These are phyloP conservation scores for Saccharomyces mikatae DNA, from an alignment of 805 yeast species.

Conservation along the genomic window DNA sequence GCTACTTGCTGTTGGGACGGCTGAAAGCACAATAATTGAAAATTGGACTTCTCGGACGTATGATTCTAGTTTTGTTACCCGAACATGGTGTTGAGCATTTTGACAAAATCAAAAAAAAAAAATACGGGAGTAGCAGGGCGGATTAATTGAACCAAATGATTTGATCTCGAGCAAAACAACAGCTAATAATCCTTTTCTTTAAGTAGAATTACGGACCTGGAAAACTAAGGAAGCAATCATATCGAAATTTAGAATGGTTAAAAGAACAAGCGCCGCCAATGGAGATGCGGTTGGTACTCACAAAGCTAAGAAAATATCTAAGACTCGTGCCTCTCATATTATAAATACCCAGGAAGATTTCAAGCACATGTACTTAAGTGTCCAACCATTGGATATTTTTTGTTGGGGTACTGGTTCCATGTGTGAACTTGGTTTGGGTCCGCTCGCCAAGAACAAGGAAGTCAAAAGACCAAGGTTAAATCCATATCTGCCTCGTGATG, in stretches of 20 bases:
- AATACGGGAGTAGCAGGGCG: neutral
- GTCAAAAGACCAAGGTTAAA: conserved; percentile 94
- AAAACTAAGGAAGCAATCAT: neutral
- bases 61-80: neutral
- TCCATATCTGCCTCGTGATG: conserved; percentile 57
- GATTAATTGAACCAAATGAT: neutral
- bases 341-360: conserved; percentile 31
- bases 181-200: neutral
- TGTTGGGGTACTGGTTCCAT: conserved; percentile 96
- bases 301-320: conserved; percentile 12
- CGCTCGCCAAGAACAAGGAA: conserved; percentile 81
- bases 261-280: conserved; percentile 9
- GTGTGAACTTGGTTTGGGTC: conserved; percentile 98
- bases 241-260: conserved; percentile 8
- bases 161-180: neutral
- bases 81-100: neutral
- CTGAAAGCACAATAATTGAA: too few relatives aligned
- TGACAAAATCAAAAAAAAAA: neutral
- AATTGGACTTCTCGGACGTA: too few relatives aligned
- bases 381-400: conserved; percentile 58
- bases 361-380: conserved; percentile 26
- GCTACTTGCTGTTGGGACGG: too few relatives aligned
- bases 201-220: neutral
- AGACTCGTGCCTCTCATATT: conserved; percentile 15
- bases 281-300: neutral